Evolutionary conservation across 1,284 basidiomycete species (phyloP).

Genomic region (Coniferiporia sulphurascens): DNA sequence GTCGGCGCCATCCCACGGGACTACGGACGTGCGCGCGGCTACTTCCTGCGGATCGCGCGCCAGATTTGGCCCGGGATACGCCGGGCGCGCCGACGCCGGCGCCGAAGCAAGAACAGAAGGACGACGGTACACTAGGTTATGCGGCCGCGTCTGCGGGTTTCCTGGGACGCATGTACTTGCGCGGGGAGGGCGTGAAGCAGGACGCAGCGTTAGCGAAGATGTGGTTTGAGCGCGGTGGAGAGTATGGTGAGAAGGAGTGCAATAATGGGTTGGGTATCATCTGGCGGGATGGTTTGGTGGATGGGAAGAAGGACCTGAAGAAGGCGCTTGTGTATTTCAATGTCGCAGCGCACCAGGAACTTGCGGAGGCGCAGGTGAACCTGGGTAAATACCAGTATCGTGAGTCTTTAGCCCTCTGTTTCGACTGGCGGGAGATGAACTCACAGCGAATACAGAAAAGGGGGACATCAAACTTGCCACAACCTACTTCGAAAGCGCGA

Average conservation of each 20-base stretch:
- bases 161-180: conserved; percentile 88
- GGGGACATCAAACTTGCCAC: conserved; percentile 62
- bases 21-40: conserved; percentile 68
- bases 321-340: conserved; percentile 70
- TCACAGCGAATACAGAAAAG: conserved; percentile 38
- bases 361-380: conserved; percentile 89
- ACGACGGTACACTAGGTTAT: conserved; percentile 54
- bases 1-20: conserved; percentile 77
- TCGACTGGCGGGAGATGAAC: neutral
- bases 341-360: conserved; percentile 78
- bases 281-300: conserved; percentile 80
- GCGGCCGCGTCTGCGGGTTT: conserved; percentile 80
- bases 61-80: conserved; percentile 80
- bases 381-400: conserved; percentile 81
- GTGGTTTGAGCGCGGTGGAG: conserved; percentile 90
- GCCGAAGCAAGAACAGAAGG: conserved; percentile 42
- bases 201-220: conserved; percentile 79
- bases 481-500: conserved; percentile 75
- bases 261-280: conserved; percentile 91
- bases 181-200: conserved; percentile 87
- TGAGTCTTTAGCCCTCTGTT: conserved; percentile 34
- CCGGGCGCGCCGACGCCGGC: conserved; percentile 44
- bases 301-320: conserved; percentile 60
- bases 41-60: conserved; percentile 79
- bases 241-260: conserved; percentile 80